Base-by-base conservation (phyloP, 1,284 basidiomycete genomes). In the Moesziomyces sp. region DNA sequence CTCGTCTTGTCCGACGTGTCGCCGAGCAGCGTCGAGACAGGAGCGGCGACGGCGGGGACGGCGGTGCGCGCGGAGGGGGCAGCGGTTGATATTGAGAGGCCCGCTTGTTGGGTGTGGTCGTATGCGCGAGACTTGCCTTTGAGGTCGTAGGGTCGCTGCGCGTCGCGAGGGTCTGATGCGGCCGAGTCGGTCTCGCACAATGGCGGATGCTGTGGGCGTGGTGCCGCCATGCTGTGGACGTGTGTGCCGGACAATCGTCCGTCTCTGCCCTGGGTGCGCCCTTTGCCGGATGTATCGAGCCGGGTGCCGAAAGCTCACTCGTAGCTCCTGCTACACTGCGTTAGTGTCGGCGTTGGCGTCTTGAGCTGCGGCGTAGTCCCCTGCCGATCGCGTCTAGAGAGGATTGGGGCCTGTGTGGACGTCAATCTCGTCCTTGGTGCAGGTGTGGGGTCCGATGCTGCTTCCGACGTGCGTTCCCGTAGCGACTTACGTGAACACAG, bases 1-100 rank as follows among this genome's bases (percentile, higher is more conserved):
- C 87, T 90, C 83, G 80, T 88, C 85, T 85, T 83, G 88, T 89
- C 90, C 86, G 72, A 50, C 1, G 58, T 50, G 21, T 54, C 49
- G 58, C 72, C 72, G 6, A 74, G 62, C 18, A 61, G 38, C 38
- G 38, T 50, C n/a, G 71, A 61, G 19, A 21, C 30, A 13, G 38
- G 35, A 5, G 50, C 5, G 7, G 49, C 26, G 10, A 43, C 16
- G 24, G n/a, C 21, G 1, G 38, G 16, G 38, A 18, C 19, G 18
- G 19, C 5, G 10, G 43, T 14, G 23, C 21, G 14, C 26, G 21
- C 1, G 40, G 33, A 30, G 23, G 44, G 9, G 19, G 26, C 6
- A 4, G 58, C 5, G 33, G 35, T 24, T 1, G 58, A 48, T 66
- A 60, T 64, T 64, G 70, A 53, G 45, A 42, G 58, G 33, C 57